Evolutionary conservation across 768 basidiomycete genomes (phyloP), one percentile per base, ranked within the genome.

Genomic region (Boletales sp.): DNA sequence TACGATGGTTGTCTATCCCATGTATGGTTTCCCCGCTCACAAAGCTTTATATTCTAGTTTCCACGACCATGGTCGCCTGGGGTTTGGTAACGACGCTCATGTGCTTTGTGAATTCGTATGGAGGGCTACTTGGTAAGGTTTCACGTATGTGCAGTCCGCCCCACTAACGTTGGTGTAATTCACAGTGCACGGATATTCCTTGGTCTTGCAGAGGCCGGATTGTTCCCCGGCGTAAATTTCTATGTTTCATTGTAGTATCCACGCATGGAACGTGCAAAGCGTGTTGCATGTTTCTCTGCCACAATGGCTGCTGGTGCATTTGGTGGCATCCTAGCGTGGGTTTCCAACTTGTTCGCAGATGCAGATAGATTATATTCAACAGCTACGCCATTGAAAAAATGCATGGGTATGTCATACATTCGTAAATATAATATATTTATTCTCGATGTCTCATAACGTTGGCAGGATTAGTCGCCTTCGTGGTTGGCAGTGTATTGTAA

Each of bases 191-290:
- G 76, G 13, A 8, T 72, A 43, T 73, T 79, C 58, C 69, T 79
- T 12, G 79, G 77, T 15, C 47, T 76, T 36, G 64, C 74, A 18
- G 78, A 79, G 53, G 68, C 72, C 29, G 79, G 80, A 39, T 54
- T 76, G 10, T 64, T 70, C 44, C 70, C 73, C 0, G 71, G 71
- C 3, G 59, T 74, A 43, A 59, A 69, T 13, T 78, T 67, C 52
- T 73, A 70, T 30, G 60, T 82, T 30, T 79, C 79, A 3, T 63
- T 76, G 41, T 85, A 82, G 82, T 81, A 87, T 61, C 74, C 79
- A 9, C 70, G 78, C 38, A 65, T 69, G 36, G 83, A 84, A 57
- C 77, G 77, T 40, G 81, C 77, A 12, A 67, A 66, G 51, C 76
- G 83, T 34, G 70, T 80, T 32, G 80, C 83, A 2, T 62, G 83